Percentiles rank a stretch among this genome's conserved stretches.
phyloP scores from a whole-genome alignment of 352 stramenopile species.

The Albugo laibachii region DNA sequence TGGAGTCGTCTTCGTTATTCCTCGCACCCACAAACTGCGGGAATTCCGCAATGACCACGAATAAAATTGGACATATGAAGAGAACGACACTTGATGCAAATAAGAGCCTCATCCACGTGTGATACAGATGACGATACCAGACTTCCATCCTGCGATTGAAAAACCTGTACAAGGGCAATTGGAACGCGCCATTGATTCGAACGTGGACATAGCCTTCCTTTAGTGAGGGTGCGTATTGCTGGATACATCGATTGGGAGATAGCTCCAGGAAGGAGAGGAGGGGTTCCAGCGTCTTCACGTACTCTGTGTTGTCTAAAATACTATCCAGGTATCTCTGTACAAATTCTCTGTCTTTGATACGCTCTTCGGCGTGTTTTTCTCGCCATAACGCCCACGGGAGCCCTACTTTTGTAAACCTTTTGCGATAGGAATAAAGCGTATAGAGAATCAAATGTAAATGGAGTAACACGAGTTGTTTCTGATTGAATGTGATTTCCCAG shows the following conservation, averaged over 20 bases:
- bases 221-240: constrained; percentile 49
- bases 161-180: constrained; percentile 67
- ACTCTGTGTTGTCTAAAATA: constrained; percentile 27
- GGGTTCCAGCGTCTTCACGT: constrained; percentile 59
- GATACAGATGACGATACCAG: constrained; percentile 67
- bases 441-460: constrained; percentile 15
- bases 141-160: constrained; percentile 68
- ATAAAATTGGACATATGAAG: constrained; percentile 56
- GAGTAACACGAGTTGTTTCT: constrained; percentile 65
- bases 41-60: constrained; percentile 52
- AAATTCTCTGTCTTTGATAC: constrained; percentile 33
- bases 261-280: constrained; percentile 65
- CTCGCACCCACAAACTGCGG: constrained; percentile 6
- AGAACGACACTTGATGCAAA: constrained; percentile 65
- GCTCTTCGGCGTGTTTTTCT: constrained; percentile 59
- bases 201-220: constrained; percentile 81
- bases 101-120: constrained; percentile 66
- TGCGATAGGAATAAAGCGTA: constrained; percentile 9
- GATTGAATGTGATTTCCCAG: constrained; percentile 73
- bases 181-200: constrained; percentile 72
- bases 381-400: constrained; percentile 63
- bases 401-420: constrained; percentile 17
- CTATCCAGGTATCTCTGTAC: constrained; percentile 53
- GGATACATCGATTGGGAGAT: constrained; percentile 52
- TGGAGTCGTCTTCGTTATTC: constrained; percentile 21